phyloP scores from a whole-genome alignment of 2,329 filamentous ascomycete species.

The Kalaharituber pfeilii region DNA sequence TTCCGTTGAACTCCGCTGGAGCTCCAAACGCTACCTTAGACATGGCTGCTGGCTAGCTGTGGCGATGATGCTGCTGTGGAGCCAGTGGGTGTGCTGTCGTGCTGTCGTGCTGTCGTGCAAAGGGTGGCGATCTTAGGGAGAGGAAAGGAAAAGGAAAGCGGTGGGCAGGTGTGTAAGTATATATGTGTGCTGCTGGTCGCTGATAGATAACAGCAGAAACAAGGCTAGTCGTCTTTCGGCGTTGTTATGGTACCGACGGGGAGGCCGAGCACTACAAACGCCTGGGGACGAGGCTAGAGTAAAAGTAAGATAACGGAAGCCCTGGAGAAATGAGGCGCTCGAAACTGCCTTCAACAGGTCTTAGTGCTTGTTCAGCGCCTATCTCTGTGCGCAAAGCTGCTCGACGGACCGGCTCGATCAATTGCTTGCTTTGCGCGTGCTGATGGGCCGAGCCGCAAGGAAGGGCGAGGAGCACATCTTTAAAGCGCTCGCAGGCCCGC shows the following conservation, averaged over 20 bases:
- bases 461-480: too few relatives aligned
- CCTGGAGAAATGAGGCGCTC: not conserved
- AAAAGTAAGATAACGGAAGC: not conserved
- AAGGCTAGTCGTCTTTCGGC: not conserved
- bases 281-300: too few relatives aligned
- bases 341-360: not conserved
- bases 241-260: too few relatives aligned
- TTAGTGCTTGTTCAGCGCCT: not conserved
- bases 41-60: conserved; percentile 29
- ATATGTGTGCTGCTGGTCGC: not conserved
- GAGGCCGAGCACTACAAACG: too few relatives aligned
- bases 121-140: not conserved
- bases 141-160: not conserved
- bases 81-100: too few relatives aligned
- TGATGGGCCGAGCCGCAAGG: too few relatives aligned
- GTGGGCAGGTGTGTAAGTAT: not conserved
- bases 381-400: too few relatives aligned
- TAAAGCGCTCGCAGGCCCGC: too few relatives aligned
- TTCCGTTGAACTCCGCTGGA: conserved; percentile 46
- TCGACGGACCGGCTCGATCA: too few relatives aligned
- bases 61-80: too few relatives aligned
- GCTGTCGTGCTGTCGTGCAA: not conserved
- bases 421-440: too few relatives aligned
- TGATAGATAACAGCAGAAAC: not conserved
- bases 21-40: conserved; percentile 43